Evolutionary conservation across 2,329 filamentous ascomycete species (phyloP), one percentile per base, ranked within the genome.

Genomic region (Fusarium xylarioides): DNA sequence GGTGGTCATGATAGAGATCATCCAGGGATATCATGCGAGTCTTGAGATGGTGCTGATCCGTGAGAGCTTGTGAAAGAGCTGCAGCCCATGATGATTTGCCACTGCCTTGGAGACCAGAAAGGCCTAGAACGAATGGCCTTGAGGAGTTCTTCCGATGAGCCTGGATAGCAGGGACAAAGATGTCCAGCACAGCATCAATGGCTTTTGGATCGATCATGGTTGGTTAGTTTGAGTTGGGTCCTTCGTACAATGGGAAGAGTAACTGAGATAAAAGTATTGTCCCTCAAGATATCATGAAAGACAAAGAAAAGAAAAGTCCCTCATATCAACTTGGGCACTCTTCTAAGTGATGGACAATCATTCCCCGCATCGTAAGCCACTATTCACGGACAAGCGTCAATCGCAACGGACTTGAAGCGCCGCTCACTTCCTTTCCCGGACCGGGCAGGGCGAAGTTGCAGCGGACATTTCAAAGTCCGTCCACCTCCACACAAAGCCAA

Each of bases 41-140:
- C 18, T 68, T 74, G 34, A 78, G 55, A 8, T 56, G 46, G 34
- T 78, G 63, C n/a, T 72, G 59, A 4, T 14, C 54, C 11, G 54
- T 50, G 37, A 78, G 53, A 8, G 63, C 53, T 10, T 64, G n/a
- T 1, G 76, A 74, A 2, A 78, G 55, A 40, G 73, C 74, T 32
- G 54, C 61, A 16, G 76, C 76, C 76, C 76, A 78, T 64, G 76
- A 78, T 16, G 76, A 78, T 23, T 78, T 78, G 4, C 76, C 76
- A 32, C 76, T 78, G 15, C 76, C 76, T 54, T 78, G 76, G 4
- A 78, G 59, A 0, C 76, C 76, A 4, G 76, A 78, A 26, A 78
- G 53, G 2, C 76, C 76, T 1, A 78, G 56, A 2, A 78, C 57
- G 16, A 74, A 78, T 4, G 74, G 73, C 10, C 62, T 68, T 9